A percentile compares a stretch with the other conserved stretches of the same genome.
phyloP scores from a whole-genome alignment of 164 flowering plant genomes.

The Vitis amurensis region DNA sequence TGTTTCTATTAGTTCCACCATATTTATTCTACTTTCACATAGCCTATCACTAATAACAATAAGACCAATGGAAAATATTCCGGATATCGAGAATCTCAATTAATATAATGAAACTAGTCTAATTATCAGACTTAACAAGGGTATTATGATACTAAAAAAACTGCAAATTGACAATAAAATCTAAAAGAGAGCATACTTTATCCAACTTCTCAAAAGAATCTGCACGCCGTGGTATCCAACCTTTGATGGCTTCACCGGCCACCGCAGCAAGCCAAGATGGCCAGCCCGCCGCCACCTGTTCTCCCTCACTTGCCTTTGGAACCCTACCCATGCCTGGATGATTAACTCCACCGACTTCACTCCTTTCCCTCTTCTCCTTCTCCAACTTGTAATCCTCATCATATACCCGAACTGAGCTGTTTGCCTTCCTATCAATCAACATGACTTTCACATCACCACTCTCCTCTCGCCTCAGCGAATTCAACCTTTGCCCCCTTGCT shows the following conservation, averaged over 20 bases:
- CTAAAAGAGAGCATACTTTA: conserved; percentile 33
- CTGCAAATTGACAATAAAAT: not conserved
- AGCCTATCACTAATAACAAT: too few species aligned
- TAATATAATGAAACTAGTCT: not conserved
- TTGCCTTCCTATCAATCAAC: conserved; percentile 33
- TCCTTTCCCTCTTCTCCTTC: conserved; percentile 27
- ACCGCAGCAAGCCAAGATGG: conserved; percentile 59
- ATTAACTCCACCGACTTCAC: conserved; percentile 15
- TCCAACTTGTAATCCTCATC: conserved; percentile 26
- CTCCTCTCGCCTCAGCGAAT: conserved; percentile 35
- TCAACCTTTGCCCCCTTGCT: conserved; percentile 8
- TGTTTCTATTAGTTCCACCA: too few species aligned
- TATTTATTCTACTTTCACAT: too few species aligned
- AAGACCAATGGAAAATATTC: too few species aligned
- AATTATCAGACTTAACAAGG: not conserved
- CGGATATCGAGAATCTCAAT: too few species aligned
- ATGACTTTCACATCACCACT: conserved; percentile 23
- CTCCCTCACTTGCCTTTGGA: conserved; percentile 36
- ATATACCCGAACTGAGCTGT: conserved; percentile 22
- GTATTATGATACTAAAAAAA: not conserved
- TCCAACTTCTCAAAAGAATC: conserved; percentile 52
- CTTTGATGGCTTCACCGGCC: conserved; percentile 61
- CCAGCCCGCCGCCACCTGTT: conserved; percentile 72
- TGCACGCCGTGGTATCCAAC: conserved; percentile 63
- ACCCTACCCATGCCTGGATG: conserved; percentile 24